phyloP scores from a whole-genome alignment of 2,329 filamentous ascomycete species.

The Hypoxylon sp. region DNA sequence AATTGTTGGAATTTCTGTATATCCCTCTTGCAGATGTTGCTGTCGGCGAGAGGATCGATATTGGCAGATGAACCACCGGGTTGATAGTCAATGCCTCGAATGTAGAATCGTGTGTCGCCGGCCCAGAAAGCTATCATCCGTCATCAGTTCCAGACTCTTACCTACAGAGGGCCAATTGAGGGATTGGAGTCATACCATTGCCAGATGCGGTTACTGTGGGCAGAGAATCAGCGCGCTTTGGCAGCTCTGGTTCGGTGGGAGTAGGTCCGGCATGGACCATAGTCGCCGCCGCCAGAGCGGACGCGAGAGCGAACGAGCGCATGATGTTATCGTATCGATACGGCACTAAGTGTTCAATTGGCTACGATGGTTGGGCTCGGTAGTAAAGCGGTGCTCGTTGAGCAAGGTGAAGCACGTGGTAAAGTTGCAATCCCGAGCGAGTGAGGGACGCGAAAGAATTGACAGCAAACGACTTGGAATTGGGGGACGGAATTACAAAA shows the following conservation, averaged over 20 bases:
- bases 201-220: conserved; percentile 68
- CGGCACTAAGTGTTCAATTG: conserved; percentile 36
- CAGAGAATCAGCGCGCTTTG: conserved; percentile 65
- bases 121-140: conserved; percentile 66
- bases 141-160: conserved; percentile 37
- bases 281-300: conserved; percentile 64
- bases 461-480: conserved; percentile 27
- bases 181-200: conserved; percentile 64
- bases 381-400: conserved; percentile 25
- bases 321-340: conserved; percentile 58
- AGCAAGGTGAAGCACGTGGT: conserved; percentile 33
- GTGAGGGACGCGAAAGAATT: conserved; percentile 34
- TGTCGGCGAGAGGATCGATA: conserved; percentile 83
- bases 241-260: conserved; percentile 62
- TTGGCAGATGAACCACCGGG: conserved; percentile 70
- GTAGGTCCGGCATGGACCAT: conserved; percentile 66
- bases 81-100: conserved; percentile 74
- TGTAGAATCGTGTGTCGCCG: conserved; percentile 68
- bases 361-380: conserved; percentile 15
- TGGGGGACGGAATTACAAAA: conserved; percentile 29
- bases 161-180: not conserved
- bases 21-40: conserved; percentile 80
- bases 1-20: conserved; percentile 86
- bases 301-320: conserved; percentile 64
- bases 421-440: conserved; percentile 40